These are phyloP conservation scores for Ramularia endophylla DNA, from an alignment of 2,329 filamentous ascomycete species.

Conservation along the genomic window DNA sequence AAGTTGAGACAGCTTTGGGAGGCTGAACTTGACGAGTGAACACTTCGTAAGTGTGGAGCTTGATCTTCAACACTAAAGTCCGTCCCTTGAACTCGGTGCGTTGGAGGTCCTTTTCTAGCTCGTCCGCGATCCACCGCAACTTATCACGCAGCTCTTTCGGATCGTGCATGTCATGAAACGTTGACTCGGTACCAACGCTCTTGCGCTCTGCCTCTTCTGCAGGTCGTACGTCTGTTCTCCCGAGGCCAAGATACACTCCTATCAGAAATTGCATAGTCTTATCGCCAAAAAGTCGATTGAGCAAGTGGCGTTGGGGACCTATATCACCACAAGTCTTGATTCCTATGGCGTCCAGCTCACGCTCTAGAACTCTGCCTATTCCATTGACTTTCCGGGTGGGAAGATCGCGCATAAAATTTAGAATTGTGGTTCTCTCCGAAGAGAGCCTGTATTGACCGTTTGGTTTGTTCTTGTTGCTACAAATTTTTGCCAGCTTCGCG, in stretches of 20 bases:
- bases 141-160: constrained; percentile 66
- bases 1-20: constrained; percentile 63
- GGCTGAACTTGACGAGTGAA: constrained; percentile 73
- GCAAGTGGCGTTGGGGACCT: constrained; percentile 65
- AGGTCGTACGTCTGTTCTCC: constrained; percentile 76
- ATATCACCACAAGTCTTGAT: constrained; percentile 87
- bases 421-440: constrained; percentile 65
- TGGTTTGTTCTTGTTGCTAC: constrained; percentile 92
- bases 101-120: constrained; percentile 78
- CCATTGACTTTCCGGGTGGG: constrained; percentile 90
- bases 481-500: constrained; percentile 89
- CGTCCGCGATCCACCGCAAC: constrained; percentile 72
- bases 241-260: constrained; percentile 76
- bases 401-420: constrained; percentile 78
- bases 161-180: constrained; percentile 74
- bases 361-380: constrained; percentile 87
- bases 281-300: constrained; percentile 78
- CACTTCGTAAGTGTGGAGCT: constrained; percentile 90
- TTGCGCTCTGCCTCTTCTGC: constrained; percentile 88
- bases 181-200: constrained; percentile 88
- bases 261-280: constrained; percentile 87
- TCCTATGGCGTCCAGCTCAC: constrained; percentile 81
- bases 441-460: constrained; percentile 82
- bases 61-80: constrained; percentile 89
- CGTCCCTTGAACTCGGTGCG: constrained; percentile 78